Percentiles rank a stretch among this genome's conserved stretches.
Conservation (phyloP, 78 protist genomes). For the Diacronema lutheri region DNA sequence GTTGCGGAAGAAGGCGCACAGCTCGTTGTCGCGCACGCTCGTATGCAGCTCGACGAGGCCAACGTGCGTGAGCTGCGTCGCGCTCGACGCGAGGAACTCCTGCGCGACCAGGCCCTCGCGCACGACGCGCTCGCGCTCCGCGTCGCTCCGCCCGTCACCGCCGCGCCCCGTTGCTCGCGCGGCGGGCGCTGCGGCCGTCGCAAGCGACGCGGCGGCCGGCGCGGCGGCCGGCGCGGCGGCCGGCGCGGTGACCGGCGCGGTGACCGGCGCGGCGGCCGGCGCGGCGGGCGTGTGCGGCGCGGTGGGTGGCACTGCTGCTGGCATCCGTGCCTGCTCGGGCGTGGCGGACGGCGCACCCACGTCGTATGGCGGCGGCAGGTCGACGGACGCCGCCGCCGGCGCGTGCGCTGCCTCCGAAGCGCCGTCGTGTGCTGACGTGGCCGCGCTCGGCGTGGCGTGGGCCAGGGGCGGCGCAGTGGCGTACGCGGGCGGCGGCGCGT, state of each 20-base stretch:
- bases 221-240: not conserved
- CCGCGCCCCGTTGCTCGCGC: not conserved
- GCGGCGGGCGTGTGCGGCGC: not conserved
- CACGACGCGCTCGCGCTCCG: not conserved
- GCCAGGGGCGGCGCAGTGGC: no score
- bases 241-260: not conserved
- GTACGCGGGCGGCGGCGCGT: no score
- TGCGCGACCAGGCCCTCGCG: not conserved
- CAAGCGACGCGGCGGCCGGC: not conserved
- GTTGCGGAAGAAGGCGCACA: constrained; percentile 55
- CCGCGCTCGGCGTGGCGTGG: no score
- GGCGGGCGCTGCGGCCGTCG: not conserved
- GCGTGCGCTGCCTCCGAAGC: no score
- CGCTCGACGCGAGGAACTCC: not conserved
- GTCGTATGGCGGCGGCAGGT: no score
- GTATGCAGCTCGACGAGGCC: constrained; percentile 14
- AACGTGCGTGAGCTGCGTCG: not conserved
- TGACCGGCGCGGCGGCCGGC: not conserved
- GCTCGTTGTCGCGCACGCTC: constrained; percentile 13
- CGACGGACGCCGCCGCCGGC: no score
- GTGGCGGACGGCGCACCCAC: no score
- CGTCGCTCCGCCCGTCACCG: not conserved
- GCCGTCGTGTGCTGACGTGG: no score
- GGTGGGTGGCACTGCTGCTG: not conserved
- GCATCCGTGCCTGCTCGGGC: no score